Evolutionary conservation across 345 rosid genomes (phyloP).

Genomic region (Acer campestre): DNA sequence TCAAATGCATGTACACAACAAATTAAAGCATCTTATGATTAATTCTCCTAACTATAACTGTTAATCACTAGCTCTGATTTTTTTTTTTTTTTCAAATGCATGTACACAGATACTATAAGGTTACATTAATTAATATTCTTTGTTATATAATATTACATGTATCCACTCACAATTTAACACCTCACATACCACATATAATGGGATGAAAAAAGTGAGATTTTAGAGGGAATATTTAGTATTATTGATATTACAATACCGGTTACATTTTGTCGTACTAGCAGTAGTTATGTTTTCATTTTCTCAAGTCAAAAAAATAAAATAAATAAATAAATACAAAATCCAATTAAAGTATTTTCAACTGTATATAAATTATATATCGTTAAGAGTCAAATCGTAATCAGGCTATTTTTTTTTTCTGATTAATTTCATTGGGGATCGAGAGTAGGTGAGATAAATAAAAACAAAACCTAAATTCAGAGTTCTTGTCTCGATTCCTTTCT

Average conservation of each 20-base stretch:
- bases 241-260: not conserved
- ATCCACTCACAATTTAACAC: no score
- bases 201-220: no score
- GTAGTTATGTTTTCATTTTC: conserved; percentile 1
- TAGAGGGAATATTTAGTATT: no score
- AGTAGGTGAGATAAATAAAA: not conserved
- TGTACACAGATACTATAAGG: not conserved
- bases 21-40: not conserved
- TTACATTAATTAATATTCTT: not conserved
- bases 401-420: not conserved
- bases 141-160: no score
- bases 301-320: no score
- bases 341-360: not conserved
- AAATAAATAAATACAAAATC: no score
- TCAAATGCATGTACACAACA: conserved; percentile 9
- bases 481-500: not conserved
- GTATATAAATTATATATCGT: not conserved
- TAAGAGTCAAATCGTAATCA: conserved; percentile 9
- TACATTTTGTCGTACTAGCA: not conserved
- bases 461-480: not conserved
- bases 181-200: no score
- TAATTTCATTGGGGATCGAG: not conserved
- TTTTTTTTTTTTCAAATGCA: not conserved
- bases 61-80: not conserved
- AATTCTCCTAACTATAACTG: not conserved